Evolutionary conservation across 1,284 basidiomycete genomes (phyloP).

Genomic region (Ceratobasidium sp.): DNA sequence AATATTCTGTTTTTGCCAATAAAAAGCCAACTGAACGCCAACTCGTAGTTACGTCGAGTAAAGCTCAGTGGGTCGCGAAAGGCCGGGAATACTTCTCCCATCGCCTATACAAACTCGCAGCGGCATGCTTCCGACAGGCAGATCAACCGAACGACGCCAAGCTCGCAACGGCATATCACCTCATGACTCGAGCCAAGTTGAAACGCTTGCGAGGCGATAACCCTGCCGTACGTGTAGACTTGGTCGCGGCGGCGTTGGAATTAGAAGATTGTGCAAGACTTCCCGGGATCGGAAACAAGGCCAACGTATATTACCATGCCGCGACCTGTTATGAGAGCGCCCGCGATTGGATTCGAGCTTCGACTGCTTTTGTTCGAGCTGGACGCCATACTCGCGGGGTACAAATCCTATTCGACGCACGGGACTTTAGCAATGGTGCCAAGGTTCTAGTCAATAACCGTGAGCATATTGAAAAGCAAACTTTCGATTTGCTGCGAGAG

Average conservation of each 20-base stretch:
- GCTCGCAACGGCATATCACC: conserved; percentile 24
- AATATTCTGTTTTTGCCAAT: background rate
- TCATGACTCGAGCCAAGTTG: conserved; percentile 36
- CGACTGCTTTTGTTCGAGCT: conserved; percentile 2
- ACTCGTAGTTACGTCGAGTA: background rate
- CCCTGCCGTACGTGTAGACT: background rate
- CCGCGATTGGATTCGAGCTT: background rate
- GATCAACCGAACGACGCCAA: conserved; percentile 4
- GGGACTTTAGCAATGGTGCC: background rate
- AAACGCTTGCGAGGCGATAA: conserved; percentile 27
- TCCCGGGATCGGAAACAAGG: background rate
- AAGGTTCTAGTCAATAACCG: conserved; percentile 17
- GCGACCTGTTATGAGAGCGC: conserved; percentile 23
- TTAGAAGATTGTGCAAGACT: conserved; percentile 1
- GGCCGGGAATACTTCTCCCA: conserved; percentile 38
- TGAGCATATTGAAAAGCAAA: background rate
- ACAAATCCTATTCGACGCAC: conserved; percentile 22
- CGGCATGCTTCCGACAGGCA: conserved; percentile 30
- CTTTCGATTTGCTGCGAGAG: conserved; percentile 23
- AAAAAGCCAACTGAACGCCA: background rate
- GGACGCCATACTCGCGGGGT: background rate
- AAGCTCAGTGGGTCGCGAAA: conserved; percentile 19
- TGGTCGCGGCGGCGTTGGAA: conserved; percentile 4
- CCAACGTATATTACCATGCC: conserved; percentile 12
- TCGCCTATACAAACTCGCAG: conserved; percentile 33